These are phyloP conservation scores for Sclerotinia spermophila DNA, from an alignment of 2,329 filamentous ascomycete species.

Conservation along the genomic window DNA sequence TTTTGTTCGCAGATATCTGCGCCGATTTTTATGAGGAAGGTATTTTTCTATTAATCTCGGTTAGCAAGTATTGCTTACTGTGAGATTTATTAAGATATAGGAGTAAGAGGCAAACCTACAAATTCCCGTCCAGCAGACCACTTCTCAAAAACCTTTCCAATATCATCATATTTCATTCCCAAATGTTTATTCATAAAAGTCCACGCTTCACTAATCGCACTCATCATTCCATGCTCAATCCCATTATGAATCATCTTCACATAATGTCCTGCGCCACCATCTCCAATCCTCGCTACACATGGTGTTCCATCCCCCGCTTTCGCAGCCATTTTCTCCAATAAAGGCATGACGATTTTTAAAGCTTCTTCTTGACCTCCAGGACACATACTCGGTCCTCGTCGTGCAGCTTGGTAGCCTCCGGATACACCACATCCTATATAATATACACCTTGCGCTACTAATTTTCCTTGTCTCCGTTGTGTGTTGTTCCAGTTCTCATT, in stretches of 20 bases:
- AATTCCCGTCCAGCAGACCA: slow-evolving; percentile 61
- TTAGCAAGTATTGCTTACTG: slow-evolving; percentile 7
- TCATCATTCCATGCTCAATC: slow-evolving; percentile 71
- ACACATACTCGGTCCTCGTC: slow-evolving; percentile 63
- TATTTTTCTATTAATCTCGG: slow-evolving; percentile 41
- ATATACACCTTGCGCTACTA: slow-evolving; percentile 53
- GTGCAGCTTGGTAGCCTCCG: slow-evolving; percentile 65
- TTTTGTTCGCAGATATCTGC: slow-evolving; percentile 55
- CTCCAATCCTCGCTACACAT: slow-evolving; percentile 71
- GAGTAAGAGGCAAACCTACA: slow-evolving; percentile 33
- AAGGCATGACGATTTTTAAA: slow-evolving; percentile 56
- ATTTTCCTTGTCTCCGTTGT: slow-evolving; percentile 57
- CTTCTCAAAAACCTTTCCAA: slow-evolving; percentile 54
- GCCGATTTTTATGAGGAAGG: slow-evolving; percentile 61
- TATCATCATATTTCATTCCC: slow-evolving; percentile 56
- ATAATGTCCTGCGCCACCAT: slow-evolving; percentile 64
- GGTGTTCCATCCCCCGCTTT: slow-evolving; percentile 63
- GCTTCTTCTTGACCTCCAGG: slow-evolving; percentile 58
- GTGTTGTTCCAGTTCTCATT: slow-evolving; percentile 67
- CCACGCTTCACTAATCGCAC: slow-evolving; percentile 61
- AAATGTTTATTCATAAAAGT: slow-evolving; percentile 57
- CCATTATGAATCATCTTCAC: slow-evolving; percentile 76
- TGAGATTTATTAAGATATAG: not conserved
- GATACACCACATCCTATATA: slow-evolving; percentile 67
- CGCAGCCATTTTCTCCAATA: slow-evolving; percentile 58